These are phyloP conservation scores for Collybiopsis luxurians DNA, from an alignment of 768 basidiomycete genomes.

Conservation along the genomic window DNA sequence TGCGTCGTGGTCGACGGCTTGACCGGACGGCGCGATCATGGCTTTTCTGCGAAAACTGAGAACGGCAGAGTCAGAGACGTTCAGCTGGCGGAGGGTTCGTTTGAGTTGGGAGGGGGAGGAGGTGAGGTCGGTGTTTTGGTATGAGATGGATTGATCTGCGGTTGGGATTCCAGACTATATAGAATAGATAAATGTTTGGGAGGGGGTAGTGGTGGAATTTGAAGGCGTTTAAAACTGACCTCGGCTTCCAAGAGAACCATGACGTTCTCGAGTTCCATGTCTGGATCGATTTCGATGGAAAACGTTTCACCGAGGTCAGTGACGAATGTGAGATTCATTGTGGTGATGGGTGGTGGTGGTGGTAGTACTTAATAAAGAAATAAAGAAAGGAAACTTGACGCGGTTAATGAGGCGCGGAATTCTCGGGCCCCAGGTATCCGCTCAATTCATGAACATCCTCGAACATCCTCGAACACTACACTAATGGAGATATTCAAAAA, in stretches of 20 bases:
- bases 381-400: neutral
- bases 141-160: conserved; percentile 69
- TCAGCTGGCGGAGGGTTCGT: conserved; percentile 65
- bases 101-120: conserved; percentile 39
- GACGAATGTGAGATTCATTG: conserved; percentile 72
- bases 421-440: neutral
- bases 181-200: neutral
- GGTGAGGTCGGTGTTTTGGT: conserved; percentile 62
- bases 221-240: conserved; percentile 50
- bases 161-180: conserved; percentile 78
- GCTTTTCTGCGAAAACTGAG: conserved; percentile 66
- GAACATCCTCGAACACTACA: neutral
- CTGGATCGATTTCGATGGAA: conserved; percentile 80
- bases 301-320: conserved; percentile 65
- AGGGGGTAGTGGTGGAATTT: neutral
- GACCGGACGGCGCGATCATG: conserved; percentile 12
- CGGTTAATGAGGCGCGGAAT: neutral
- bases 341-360: neutral
- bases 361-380: neutral
- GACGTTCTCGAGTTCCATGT: conserved; percentile 90
- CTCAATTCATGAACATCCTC: neutral
- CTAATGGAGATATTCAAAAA: too few relatives aligned
- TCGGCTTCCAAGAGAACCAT: conserved; percentile 94
- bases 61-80: conserved; percentile 60
- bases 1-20: conserved; percentile 65